Percentiles rank a stretch among this genome's conserved stretches.
These are phyloP conservation scores for Hirsutella thompsonii DNA, from an alignment of 2,329 filamentous ascomycete genomes.

Conservation along the genomic window DNA sequence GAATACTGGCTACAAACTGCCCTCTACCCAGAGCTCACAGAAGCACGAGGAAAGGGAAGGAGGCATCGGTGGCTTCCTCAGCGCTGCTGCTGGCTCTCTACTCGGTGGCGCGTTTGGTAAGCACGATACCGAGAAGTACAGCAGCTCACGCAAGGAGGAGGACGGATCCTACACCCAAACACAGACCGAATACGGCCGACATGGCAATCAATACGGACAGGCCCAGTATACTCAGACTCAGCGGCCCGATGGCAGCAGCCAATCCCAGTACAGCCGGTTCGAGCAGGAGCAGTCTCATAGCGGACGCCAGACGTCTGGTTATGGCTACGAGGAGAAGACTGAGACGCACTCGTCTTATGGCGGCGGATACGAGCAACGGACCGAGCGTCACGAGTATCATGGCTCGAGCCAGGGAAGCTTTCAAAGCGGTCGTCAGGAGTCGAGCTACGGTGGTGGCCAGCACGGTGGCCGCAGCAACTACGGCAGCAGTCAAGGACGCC, in stretches of 20 bases:
- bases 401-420: conserved; percentile 17
- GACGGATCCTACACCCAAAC: conserved; percentile 50
- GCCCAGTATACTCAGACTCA: conserved; percentile 47
- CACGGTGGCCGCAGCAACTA: conserved; percentile 10
- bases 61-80: conserved; percentile 57
- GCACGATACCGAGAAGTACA: conserved; percentile 40
- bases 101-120: conserved; percentile 48
- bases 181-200: conserved; percentile 48
- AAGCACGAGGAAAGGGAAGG: conserved; percentile 41
- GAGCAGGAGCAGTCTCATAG: conserved; percentile 38
- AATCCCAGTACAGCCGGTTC: conserved; percentile 48
- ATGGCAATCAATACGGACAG: conserved; percentile 44
- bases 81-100: conserved; percentile 54
- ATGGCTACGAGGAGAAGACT: conserved; percentile 44
- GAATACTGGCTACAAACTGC: conserved; percentile 30
- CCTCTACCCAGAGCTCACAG: conserved; percentile 14
- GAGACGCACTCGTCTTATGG: conserved; percentile 38
- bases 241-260: conserved; percentile 41
- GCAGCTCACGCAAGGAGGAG: conserved; percentile 37
- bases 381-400: conserved; percentile 36
- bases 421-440: conserved; percentile 9
- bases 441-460: conserved; percentile 10
- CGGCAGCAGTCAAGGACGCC: conserved; percentile 3
- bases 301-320: conserved; percentile 27
- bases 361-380: conserved; percentile 45